Evolutionary conservation across 768 basidiomycete genomes (phyloP), one percentile per base, ranked within the genome.

Genomic region (Trametes punicea): DNA sequence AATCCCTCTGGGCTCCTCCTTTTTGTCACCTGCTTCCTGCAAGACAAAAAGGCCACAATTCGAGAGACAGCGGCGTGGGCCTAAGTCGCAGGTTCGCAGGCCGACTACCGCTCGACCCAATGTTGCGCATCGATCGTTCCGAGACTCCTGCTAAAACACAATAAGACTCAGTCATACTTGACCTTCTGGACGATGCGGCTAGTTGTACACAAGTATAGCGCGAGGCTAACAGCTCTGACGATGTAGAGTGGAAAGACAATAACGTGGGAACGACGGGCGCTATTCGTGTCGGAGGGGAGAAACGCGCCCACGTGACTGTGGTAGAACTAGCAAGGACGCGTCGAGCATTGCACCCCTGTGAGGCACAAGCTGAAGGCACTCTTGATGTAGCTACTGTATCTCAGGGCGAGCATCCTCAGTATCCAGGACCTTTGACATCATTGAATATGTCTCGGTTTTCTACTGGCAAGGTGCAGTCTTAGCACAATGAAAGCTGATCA

Each of bases 241-340:
- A 39, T 4, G 29, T 44, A 25, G 26, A 20, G 44, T 13, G 25
- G 15, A 25, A 46, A 54, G 52, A 54, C 52, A 54, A 54, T 54
- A 54, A 18, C 52, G 52, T 54, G 52, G 34, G 52, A 54, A 27
- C 52, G 10, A 6, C 34, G 25, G 31, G 52, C 52, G 44, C 26
- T 38, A 38, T n/a, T n/a, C n/a, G n/a, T n/a, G n/a, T n/a, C 44
- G 10, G 42, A 18, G 20, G 21, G 16, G 26, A 20, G 26, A 46
- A 33, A 54, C 52, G 44, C 52, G 52, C 52, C 15, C 52, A 46
- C 52, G 52, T 54, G 52, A 46, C 31, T 34, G 52, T 41, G 52
- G 42, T n/a, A 46, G 13, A 8, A 27, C 23, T n/a, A 25, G 23
- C 15, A 15, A n/a, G n/a, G n/a, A n/a, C n/a, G n/a, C n/a, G n/a